Conservation (phyloP, 768 basidiomycete genomes). For the Leucocoprinus sp. region DNA sequence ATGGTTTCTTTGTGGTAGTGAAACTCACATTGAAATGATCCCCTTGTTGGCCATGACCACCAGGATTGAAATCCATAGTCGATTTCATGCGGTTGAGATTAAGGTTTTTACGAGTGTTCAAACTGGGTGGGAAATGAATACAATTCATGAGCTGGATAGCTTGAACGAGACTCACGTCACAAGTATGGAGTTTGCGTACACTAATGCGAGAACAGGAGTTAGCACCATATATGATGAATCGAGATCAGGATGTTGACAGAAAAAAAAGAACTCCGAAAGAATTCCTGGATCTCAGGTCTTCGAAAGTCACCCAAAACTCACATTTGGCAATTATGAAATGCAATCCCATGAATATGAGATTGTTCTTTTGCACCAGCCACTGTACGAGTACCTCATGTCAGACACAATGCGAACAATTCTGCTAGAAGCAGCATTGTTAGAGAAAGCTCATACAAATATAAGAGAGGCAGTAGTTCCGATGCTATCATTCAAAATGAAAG, state of each 20-base stretch:
- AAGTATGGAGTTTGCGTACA: conserved; percentile 39
- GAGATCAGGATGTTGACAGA: neutral
- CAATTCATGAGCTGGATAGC: neutral
- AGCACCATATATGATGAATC: neutral
- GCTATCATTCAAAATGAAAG: conserved; percentile 14
- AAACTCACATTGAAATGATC: conserved; percentile 1
- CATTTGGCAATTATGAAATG: conserved; percentile 43
- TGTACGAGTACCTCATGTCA: conserved; percentile 13
- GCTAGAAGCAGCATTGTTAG: too few relatives aligned
- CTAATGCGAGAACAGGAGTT: conserved; percentile 17
- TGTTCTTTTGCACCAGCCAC: conserved; percentile 40
- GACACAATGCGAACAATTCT: too few relatives aligned
- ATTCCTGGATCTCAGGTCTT: neutral
- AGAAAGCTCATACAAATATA: conserved; percentile 31
- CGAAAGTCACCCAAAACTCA: conserved; percentile 17
- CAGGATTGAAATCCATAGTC: conserved; percentile 1
- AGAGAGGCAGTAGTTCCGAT: conserved; percentile 39
- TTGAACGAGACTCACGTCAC: conserved; percentile 18
- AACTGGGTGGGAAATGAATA: conserved; percentile 3
- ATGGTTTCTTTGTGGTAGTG: neutral
- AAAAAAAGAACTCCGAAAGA: neutral
- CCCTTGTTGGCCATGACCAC: conserved; percentile 12
- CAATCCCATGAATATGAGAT: conserved; percentile 39
- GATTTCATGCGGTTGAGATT: conserved; percentile 14
- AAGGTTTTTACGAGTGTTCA: conserved; percentile 16